A percentile compares a stretch with the other conserved stretches of the same genome.
Conservation (phyloP, 352 stramenopile genomes). For the Globisporangium nodosum region DNA sequence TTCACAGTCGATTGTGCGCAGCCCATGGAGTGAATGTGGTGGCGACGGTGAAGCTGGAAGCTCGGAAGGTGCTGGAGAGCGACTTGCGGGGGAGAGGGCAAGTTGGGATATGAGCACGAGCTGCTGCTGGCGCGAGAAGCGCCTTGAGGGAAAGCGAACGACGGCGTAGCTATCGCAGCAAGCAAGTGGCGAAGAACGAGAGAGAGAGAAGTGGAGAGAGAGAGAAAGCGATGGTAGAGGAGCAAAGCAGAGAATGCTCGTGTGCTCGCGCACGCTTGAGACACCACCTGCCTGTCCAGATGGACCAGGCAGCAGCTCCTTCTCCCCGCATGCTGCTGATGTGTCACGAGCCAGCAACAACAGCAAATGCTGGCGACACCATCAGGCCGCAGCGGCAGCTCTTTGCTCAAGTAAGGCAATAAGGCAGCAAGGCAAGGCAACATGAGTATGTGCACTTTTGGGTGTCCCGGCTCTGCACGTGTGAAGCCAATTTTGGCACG, state of each 20-base stretch:
- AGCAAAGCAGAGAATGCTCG: not conserved
- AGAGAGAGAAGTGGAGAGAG: not conserved
- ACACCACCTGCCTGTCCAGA: not conserved
- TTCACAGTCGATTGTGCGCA: constrained; percentile 58
- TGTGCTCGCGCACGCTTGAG: not conserved
- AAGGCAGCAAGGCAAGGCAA: too few relatives aligned
- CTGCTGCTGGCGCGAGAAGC: not conserved
- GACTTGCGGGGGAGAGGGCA: not conserved
- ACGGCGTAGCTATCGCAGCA: not conserved
- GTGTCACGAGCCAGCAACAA: too few relatives aligned
- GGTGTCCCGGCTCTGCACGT: too few relatives aligned
- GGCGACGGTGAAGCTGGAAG: too few relatives aligned
- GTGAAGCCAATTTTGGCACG: too few relatives aligned
- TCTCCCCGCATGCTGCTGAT: too few relatives aligned
- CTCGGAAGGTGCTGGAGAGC: constrained; percentile 7
- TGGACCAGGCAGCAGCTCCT: not conserved
- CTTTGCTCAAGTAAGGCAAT: too few relatives aligned
- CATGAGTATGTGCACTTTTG: too few relatives aligned
- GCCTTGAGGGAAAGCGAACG: not conserved
- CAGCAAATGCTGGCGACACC: too few relatives aligned
- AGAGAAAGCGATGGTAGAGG: constrained; percentile 1
- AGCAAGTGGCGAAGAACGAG: not conserved
- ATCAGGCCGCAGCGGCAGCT: too few relatives aligned
- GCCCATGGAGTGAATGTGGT: constrained; percentile 22
- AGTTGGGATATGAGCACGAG: not conserved